A percentile compares a stretch with the other conserved stretches of the same genome.
Conservation (phyloP, 371 early-diverging fungal species). For the Phascolomyces articulosus region DNA sequence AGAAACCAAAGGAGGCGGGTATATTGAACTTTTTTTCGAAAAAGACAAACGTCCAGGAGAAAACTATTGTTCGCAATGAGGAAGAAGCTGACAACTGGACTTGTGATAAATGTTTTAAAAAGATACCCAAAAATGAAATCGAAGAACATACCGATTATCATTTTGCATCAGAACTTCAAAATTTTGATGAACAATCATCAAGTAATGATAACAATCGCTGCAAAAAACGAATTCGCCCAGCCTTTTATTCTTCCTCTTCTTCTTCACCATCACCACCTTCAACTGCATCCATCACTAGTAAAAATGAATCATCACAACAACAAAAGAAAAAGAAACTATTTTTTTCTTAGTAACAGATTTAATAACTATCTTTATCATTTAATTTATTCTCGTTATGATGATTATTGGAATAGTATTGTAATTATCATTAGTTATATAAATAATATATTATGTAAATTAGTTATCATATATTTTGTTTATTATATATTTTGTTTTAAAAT, state of each 20-base stretch:
- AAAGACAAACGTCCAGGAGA: background rate
- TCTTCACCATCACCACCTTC: no score
- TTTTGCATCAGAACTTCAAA: conserved; percentile 43
- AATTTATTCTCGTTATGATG: no score
- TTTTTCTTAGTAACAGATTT: background rate
- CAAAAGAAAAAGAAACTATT: background rate
- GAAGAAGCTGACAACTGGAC: conserved; percentile 13
- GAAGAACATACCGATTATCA: conserved; percentile 58
- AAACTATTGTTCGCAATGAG: background rate
- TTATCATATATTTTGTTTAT: background rate
- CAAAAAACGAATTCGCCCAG: no score
- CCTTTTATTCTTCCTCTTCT: no score
- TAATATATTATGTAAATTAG: background rate
- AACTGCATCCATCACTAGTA: background rate
- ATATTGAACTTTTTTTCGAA: conserved; percentile 4
- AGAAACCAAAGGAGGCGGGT: conserved; percentile 10
- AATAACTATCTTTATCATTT: background rate
- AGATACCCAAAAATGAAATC: conserved; percentile 20
- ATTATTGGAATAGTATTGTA: background rate
- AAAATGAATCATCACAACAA: background rate
- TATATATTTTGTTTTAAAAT: no score
- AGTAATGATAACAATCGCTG: background rate
- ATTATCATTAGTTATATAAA: no score
- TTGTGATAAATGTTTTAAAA: conserved; percentile 42
- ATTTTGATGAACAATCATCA: conserved; percentile 10